Evolutionary conservation across 768 basidiomycete species (phyloP), one percentile per base, ranked within the genome.

Genomic region (Scleroderma citrinum): DNA sequence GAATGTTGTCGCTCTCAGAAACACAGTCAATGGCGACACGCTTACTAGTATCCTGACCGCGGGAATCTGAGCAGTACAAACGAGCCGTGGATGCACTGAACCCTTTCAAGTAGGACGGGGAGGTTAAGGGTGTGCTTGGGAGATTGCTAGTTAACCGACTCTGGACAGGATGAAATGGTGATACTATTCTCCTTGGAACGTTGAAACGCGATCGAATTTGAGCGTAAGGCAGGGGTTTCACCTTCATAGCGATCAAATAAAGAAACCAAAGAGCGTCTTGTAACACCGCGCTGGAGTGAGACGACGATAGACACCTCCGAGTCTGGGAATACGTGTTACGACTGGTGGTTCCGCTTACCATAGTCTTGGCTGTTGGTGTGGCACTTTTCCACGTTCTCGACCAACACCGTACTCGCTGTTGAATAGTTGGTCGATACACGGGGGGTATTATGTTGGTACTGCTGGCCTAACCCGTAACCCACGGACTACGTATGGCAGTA

Each of bases 31-130:
- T 13, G 13, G 14, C 19, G 24, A 16, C 24, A 42, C 14, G 40
- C 23, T 13, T 26, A 42, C 23, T 14, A 42, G 3, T 14, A 13
- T 26, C 40, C 14, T 19, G 19, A 19, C 38, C 23, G 38, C 46
- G 32, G 13, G 44, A 29, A 26, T 16, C 26, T 32, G 32, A 42
- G 41, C 35, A 43, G 24, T 46, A 23, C 24, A 14, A 34, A 29
- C 49, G 54, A 60, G 46, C 50, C 48, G 49, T 50, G 51, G 31
- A 8, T 19, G 21, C 24, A 29, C 20, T 31, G 14, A 46, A 52
- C 46, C 37, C 34, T 50, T 35, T 35, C 49, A 50, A 45, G 52
- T 36, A 35, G 40, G 23, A 36, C n/a, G 12, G 39, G 7, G 17
- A 23, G 35, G 34, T 16, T 16, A 48, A 50, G 40, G 40, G 40